phyloP scores from a whole-genome alignment of 129 eudicot species.

The Flaveria sonorensis region DNA sequence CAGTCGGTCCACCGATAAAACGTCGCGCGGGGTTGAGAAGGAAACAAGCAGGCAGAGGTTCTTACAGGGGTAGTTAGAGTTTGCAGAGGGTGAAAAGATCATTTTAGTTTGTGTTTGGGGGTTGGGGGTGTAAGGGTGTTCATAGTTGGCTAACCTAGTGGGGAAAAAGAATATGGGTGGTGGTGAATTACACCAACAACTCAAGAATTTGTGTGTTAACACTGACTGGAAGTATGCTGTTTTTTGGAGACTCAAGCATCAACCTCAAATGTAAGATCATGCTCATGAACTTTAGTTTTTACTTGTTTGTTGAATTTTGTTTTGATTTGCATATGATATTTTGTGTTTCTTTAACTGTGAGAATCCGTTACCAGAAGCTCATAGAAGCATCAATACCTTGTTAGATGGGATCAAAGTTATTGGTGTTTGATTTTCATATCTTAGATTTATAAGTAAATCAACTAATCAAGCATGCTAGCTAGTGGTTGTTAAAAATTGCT shows the following conservation, averaged over 20 bases:
- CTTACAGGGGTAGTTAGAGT: conserved; percentile 95
- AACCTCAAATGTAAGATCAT: conserved; percentile 64
- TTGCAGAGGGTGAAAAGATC: conserved; percentile 40
- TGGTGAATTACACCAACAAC: conserved; percentile 68
- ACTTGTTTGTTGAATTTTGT: background rate
- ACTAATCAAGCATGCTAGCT: no score
- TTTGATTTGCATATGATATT: background rate
- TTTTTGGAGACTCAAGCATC: conserved; percentile 87
- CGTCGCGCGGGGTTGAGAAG: conserved; percentile 83
- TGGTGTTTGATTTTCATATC: background rate
- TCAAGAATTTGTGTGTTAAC: conserved; percentile 71
- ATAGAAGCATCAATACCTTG: no score
- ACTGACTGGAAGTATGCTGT: conserved; percentile 85
- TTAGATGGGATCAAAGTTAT: no score
- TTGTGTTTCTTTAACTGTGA: no score
- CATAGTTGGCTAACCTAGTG: conserved; percentile 37
- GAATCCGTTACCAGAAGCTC: no score
- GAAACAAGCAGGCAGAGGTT: conserved; percentile 99
- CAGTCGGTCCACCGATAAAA: conserved; percentile 90
- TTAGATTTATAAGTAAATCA: background rate
- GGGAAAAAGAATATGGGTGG: conserved; percentile 44
- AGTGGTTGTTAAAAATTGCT: no score
- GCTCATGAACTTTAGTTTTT: conserved; percentile 1
- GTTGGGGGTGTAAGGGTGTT: conserved; percentile 31
- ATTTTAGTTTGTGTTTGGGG: conserved; percentile 31